phyloP scores from a whole-genome alignment of 2,329 filamentous ascomycete genomes.

The Cordyceps fumosorosea region DNA sequence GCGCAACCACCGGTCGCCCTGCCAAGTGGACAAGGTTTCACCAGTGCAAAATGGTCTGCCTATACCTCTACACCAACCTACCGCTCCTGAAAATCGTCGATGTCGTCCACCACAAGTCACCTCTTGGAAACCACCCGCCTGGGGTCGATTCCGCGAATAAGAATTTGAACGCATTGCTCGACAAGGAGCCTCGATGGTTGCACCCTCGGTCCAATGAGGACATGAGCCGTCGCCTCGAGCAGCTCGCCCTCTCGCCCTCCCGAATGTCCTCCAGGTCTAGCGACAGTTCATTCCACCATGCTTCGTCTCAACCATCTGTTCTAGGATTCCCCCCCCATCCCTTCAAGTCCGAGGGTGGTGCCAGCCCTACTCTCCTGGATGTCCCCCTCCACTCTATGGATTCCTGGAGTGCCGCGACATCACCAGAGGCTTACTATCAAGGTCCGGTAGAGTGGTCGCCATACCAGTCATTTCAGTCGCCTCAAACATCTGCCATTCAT shows the following conservation, averaged over 20 bases:
- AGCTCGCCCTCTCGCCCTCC: slow-evolving; percentile 31
- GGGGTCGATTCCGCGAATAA: slow-evolving; percentile 52
- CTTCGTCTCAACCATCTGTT: background rate
- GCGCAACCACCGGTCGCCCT: slow-evolving; percentile 40
- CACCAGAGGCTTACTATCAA: background rate
- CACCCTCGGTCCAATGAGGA: slow-evolving; percentile 45
- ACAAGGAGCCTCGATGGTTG: slow-evolving; percentile 53
- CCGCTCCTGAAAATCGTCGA: slow-evolving; percentile 43
- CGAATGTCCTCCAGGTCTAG: background rate
- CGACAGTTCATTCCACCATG: background rate
- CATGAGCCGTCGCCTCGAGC: slow-evolving; percentile 43
- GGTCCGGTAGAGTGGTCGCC: background rate
- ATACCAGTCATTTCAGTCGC: background rate
- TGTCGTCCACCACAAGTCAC: slow-evolving; percentile 35
- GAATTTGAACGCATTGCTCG: slow-evolving; percentile 48
- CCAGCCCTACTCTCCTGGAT: background rate
- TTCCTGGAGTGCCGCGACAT: background rate
- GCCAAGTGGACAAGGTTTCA: slow-evolving; percentile 49
- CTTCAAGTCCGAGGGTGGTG: background rate
- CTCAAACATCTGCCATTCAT: background rate
- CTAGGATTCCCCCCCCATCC: too few relatives aligned
- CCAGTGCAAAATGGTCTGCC: slow-evolving; percentile 46
- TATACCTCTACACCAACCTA: slow-evolving; percentile 52
- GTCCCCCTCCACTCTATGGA: background rate
- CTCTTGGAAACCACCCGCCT: slow-evolving; percentile 28